Evolutionary conservation across 148 eudicot genomes (phyloP).

Genomic region (Chenopodium formosanum): DNA sequence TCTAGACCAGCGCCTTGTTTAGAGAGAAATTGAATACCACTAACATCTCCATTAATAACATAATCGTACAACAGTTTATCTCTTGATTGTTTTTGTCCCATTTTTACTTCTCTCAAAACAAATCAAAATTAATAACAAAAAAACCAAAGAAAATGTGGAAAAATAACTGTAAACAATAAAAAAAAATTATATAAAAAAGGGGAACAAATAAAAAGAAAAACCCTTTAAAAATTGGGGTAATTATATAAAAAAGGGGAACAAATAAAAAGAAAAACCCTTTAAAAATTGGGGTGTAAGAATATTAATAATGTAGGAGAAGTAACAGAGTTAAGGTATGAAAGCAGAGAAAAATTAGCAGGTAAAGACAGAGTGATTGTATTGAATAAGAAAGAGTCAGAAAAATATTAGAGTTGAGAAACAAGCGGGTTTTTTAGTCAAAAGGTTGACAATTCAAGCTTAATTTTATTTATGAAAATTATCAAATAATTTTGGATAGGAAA

Average conservation of each 20-base stretch:
- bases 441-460: not conserved
- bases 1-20: constrained; percentile 57
- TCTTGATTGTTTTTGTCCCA: constrained; percentile 64
- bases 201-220: not conserved
- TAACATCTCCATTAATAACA: constrained; percentile 36
- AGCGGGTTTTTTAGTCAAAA: not conserved
- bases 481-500: not conserved
- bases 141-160: not conserved
- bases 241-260: not conserved
- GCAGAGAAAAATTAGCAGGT: not conserved
- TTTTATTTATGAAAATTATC: not conserved
- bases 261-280: not conserved
- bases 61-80: constrained; percentile 41
- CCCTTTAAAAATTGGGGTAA: too few species aligned
- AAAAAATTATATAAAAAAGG: not conserved
- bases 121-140: too few species aligned
- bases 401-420: not conserved
- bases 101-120: constrained; percentile 5
- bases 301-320: not conserved
- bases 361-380: not conserved
- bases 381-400: not conserved
- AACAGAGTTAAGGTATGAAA: not conserved
- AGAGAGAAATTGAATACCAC: constrained; percentile 43
- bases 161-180: not conserved
- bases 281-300: too few species aligned